Evolutionary conservation across 1,284 basidiomycete genomes (phyloP).

Genomic region (Rhizoctonia solani): DNA sequence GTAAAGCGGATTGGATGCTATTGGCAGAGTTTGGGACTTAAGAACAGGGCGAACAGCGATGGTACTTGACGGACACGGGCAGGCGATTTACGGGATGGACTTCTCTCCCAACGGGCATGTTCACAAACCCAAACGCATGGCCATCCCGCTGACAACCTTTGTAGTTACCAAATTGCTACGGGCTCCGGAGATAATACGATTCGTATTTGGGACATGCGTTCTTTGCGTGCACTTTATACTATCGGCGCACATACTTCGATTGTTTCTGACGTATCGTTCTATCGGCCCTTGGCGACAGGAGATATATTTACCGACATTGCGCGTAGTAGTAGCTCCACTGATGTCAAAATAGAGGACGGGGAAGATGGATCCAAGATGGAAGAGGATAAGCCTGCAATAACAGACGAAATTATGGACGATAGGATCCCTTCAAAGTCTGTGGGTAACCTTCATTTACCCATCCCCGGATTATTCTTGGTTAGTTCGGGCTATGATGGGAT

Average conservation of each 20-base stretch:
- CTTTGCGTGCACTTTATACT: slow-evolving; percentile 88
- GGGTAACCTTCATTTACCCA: slow-evolving; percentile 54
- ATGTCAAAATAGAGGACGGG: slow-evolving; percentile 36
- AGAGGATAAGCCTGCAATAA: slow-evolving; percentile 47
- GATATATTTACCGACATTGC: slow-evolving; percentile 42
- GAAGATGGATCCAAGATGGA: slow-evolving; percentile 30
- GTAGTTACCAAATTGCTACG: slow-evolving; percentile 93
- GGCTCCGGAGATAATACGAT: slow-evolving; percentile 97
- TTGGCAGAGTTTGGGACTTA: slow-evolving; percentile 96
- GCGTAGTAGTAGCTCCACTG: slow-evolving; percentile 47
- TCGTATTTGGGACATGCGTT: slow-evolving; percentile 97
- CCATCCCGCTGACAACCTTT: slow-evolving; percentile 10
- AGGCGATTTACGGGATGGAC: slow-evolving; percentile 88
- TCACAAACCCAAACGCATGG: not conserved
- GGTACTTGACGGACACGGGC: slow-evolving; percentile 97
- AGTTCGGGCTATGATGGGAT: slow-evolving; percentile 94
- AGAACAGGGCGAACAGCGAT: slow-evolving; percentile 95
- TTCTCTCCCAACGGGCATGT: slow-evolving; percentile 94
- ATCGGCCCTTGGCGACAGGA: slow-evolving; percentile 52
- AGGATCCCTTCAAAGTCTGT: slow-evolving; percentile 31
- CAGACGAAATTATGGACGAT: slow-evolving; percentile 43
- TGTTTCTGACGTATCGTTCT: slow-evolving; percentile 94
- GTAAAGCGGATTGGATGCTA: slow-evolving; percentile 80
- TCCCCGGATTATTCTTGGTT: slow-evolving; percentile 89
- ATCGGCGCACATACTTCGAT: slow-evolving; percentile 96